Evolutionary conservation across 2,329 filamentous ascomycete species (phyloP).

Genomic region (Chrysosporium keratinophilum): DNA sequence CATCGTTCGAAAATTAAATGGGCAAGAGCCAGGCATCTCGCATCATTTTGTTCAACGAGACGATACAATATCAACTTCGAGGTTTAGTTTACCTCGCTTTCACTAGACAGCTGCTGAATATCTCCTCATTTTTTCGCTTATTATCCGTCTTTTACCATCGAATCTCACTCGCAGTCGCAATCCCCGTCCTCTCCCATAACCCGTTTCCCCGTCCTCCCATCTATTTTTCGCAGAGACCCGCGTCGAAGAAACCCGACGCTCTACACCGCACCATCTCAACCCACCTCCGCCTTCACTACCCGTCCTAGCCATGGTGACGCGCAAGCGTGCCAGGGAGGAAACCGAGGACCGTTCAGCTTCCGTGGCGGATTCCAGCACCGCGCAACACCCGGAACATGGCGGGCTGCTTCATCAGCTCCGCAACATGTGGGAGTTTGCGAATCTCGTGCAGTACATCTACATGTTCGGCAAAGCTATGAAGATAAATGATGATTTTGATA

Average conservation of each 20-base stretch:
- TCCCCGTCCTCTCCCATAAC: no score
- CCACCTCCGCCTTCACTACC: not conserved
- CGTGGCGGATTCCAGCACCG: constrained; percentile 22
- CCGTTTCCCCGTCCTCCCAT: no score
- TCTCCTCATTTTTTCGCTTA: no score
- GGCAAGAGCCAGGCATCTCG: not conserved
- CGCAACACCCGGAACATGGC: constrained; percentile 24
- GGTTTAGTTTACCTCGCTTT: no score
- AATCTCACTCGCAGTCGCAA: no score
- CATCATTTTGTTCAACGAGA: no score
- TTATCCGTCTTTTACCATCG: no score
- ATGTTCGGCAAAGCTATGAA: constrained; percentile 84
- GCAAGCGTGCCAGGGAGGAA: constrained; percentile 48
- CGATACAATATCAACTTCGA: no score
- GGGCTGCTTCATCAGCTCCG: constrained; percentile 56
- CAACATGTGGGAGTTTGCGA: constrained; percentile 93
- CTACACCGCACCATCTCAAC: not conserved
- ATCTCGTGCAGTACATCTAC: constrained; percentile 84
- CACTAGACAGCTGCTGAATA: no score
- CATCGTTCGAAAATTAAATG: not conserved
- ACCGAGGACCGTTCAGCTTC: constrained; percentile 38
- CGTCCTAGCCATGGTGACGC: constrained; percentile 38
- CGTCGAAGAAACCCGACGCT: not conserved
- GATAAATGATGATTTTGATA: constrained; percentile 76
- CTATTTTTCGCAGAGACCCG: not conserved